Conservation (phyloP, 805 yeast species). For the Candida ficus region DNA sequence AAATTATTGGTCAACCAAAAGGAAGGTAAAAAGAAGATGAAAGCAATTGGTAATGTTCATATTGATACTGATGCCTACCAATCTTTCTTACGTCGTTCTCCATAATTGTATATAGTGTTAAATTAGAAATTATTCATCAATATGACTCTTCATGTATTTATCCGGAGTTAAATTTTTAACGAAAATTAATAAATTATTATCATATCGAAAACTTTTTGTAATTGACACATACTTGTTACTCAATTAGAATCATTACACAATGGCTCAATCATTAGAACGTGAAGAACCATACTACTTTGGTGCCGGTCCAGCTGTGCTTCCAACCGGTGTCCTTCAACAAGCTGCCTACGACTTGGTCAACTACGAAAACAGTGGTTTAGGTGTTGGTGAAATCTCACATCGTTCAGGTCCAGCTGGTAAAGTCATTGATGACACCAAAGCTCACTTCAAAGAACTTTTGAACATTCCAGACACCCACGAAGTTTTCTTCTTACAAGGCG, state of each 20-base stretch:
- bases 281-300: slow-evolving; percentile 83
- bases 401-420: slow-evolving; percentile 79
- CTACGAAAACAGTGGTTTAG: slow-evolving; percentile 68
- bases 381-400: slow-evolving; percentile 95
- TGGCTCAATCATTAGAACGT: slow-evolving; percentile 41
- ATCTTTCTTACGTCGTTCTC: slow-evolving; percentile 52
- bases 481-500: slow-evolving; percentile 94
- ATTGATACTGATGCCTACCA: slow-evolving; percentile 86
- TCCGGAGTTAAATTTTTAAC: background rate
- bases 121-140: no score
- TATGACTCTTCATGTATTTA: background rate
- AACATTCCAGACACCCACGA: slow-evolving; percentile 88
- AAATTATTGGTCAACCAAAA: slow-evolving; percentile 84
- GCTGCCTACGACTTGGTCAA: slow-evolving; percentile 81
- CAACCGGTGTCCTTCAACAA: slow-evolving; percentile 76
- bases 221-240: no score
- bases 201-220: slow-evolving; percentile 68
- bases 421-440: slow-evolving; percentile 74
- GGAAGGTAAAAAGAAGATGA: slow-evolving; percentile 87
- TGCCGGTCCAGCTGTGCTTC: slow-evolving; percentile 97
- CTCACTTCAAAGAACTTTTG: slow-evolving; percentile 57
- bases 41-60: slow-evolving; percentile 69
- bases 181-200: slow-evolving; percentile 57
- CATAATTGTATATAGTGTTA: slow-evolving; percentile 2
- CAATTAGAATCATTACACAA: background rate